Conservation (phyloP, 164 flowering plant species). For the Santalum album region DNA sequence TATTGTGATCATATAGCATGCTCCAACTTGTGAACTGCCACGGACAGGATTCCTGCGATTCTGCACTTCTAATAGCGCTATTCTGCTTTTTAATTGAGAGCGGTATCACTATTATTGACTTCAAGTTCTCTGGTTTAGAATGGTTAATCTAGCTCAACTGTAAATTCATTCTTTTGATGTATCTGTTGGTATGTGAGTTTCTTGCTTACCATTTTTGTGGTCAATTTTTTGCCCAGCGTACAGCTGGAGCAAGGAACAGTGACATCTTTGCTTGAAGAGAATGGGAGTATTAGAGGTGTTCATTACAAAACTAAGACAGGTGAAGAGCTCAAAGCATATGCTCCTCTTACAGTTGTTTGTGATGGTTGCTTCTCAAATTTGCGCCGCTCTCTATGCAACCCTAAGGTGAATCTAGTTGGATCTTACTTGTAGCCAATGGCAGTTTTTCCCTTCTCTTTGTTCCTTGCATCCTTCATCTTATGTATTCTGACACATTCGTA, state of each 20-base stretch:
- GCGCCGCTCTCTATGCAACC: constrained; percentile 42
- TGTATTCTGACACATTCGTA: too few species aligned
- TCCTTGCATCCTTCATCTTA: too few species aligned
- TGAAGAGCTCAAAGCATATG: constrained; percentile 24
- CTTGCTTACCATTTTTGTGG: neutral
- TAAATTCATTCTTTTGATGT: neutral
- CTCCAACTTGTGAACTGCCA: too few species aligned
- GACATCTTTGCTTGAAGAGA: constrained; percentile 38
- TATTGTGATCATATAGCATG: too few species aligned
- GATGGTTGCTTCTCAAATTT: constrained; percentile 50
- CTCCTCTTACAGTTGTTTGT: constrained; percentile 44
- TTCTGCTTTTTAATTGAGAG: too few species aligned
- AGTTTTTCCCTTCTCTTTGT: neutral
- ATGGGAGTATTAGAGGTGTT: constrained; percentile 37
- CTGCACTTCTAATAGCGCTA: too few species aligned
- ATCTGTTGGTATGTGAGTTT: neutral
- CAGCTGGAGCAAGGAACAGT: constrained; percentile 45
- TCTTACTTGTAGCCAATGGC: neutral
- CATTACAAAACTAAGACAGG: constrained; percentile 40
- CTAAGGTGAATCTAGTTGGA: constrained; percentile 20
- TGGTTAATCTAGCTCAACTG: too few species aligned
- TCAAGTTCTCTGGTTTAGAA: too few species aligned
- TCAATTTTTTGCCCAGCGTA: constrained; percentile 23
- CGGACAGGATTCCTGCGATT: too few species aligned
- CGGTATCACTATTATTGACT: too few species aligned